A percentile compares a stretch with the other conserved stretches of the same genome.
Conservation (phyloP, 2,329 filamentous ascomycete species). For the Fusarium irregulare region DNA sequence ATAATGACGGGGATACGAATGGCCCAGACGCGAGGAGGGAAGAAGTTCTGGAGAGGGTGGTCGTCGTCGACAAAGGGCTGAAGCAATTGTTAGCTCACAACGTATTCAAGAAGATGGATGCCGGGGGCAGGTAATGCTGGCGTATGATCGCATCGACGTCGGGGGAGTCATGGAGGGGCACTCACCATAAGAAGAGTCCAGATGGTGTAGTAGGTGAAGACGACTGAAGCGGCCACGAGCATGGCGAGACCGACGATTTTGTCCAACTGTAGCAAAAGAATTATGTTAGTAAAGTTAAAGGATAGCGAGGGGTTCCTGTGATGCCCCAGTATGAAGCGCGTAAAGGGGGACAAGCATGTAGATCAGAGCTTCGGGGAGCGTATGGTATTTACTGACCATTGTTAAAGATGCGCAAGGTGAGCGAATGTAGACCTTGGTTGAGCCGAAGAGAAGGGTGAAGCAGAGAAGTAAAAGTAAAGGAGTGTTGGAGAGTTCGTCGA, state of each 20-base stretch:
- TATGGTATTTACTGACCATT: constrained; percentile 39
- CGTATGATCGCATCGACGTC: constrained; percentile 3
- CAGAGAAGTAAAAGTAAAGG: constrained; percentile 34
- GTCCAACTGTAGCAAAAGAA: constrained; percentile 75
- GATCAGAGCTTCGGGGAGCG: background rate
- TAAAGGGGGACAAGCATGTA: constrained; percentile 39
- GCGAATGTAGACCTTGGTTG: constrained; percentile 26
- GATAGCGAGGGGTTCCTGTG: constrained; percentile 42
- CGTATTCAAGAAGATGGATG: background rate
- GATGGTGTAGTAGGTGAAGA: constrained; percentile 89
- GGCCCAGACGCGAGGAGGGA: constrained; percentile 97
- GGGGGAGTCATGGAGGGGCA: constrained; percentile 11
- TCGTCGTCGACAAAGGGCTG: constrained; percentile 97
- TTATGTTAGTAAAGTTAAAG: constrained; percentile 27
- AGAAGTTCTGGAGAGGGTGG: constrained; percentile 93
- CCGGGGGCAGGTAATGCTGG: background rate
- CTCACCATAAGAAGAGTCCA: constrained; percentile 97
- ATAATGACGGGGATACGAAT: constrained; percentile 98
- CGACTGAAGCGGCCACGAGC: constrained; percentile 72
- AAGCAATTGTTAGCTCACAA: constrained; percentile 31
- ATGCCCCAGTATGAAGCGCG: constrained; percentile 21
- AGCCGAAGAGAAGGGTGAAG: constrained; percentile 16
- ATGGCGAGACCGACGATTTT: constrained; percentile 78
- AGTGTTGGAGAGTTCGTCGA: constrained; percentile 39
- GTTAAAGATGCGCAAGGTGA: constrained; percentile 38